Conservation (phyloP, 2,329 filamentous ascomycete genomes). For the Aspergillus floridensis region DNA sequence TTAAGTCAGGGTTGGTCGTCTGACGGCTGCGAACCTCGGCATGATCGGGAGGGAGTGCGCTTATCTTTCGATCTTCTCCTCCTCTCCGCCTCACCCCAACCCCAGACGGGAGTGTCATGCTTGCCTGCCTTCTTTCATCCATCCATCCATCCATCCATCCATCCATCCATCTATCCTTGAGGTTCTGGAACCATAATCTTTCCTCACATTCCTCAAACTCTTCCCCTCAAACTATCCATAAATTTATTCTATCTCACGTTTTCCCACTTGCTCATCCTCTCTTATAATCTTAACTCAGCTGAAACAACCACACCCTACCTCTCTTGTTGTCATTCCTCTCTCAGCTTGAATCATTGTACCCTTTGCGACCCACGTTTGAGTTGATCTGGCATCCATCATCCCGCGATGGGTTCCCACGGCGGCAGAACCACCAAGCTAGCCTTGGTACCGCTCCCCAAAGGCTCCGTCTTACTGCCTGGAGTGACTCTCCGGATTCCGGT, state of each 20-base stretch:
- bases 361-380: background rate
- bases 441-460: conserved; percentile 77
- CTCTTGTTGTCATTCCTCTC: too few species aligned
- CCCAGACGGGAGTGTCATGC: conserved; percentile 21
- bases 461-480: conserved; percentile 79
- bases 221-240: too few species aligned
- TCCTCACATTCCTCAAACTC: background rate
- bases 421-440: conserved; percentile 56
- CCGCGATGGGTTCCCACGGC: conserved; percentile 37
- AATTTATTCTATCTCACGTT: too few species aligned
- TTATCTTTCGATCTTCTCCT: conserved; percentile 31
- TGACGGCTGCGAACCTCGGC: conserved; percentile 31
- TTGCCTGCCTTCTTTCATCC: conserved; percentile 11
- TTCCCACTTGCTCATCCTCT: too few species aligned
- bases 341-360: background rate
- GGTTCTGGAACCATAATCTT: conserved; percentile 29
- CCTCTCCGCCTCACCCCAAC: conserved; percentile 4
- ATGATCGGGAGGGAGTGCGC: conserved; percentile 26
- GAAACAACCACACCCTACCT: too few species aligned
- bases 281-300: too few species aligned
- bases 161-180: conserved; percentile 19
- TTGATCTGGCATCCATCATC: conserved; percentile 10
- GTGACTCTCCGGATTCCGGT: conserved; percentile 82
- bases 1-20: background rate
- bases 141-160: too few species aligned